Base-by-base conservation (phyloP, 2,329 filamentous ascomycete genomes). In the Penicillium rolfsii region DNA sequence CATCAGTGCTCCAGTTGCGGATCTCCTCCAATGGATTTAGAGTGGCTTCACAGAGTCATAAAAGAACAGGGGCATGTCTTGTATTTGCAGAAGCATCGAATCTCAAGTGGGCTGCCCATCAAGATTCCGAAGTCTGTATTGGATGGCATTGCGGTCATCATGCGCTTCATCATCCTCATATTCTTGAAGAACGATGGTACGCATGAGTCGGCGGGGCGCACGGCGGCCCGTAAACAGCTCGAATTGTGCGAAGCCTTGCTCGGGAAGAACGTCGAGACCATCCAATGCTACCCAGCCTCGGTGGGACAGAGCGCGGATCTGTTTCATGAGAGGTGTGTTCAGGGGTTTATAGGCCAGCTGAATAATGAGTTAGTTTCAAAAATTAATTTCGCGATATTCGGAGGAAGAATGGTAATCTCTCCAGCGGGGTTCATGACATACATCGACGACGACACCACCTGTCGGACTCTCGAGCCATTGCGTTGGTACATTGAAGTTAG, bases 301-400 rank as follows among this genome's bases (percentile, higher is more conserved):
- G 52, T 74, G 71, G 8, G 73, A 75, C 19, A 73, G 65, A 5
- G 68, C 66, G n/a, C 75, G 73, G 22, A 76, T 75, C 61, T 76
- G 74, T 53, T 71, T 71, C 58, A 77, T 73, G 5, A 78, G 64
- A 7, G 72, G 73, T 2, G 76, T 77, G 45, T 76, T 73, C 28
- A 76, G 71, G 16, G 75, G 74, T 70, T 77, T 78, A 59, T 78
- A 78, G 19, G 76, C 75, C 57, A 79, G 61, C 76, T 78, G 54
- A 28, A 59, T 36, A 26, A 22, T 2, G 12, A 16, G n/a, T 30
- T 26, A 62, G 40, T 46, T 48, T 57, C 48, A 43, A 4, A 30
- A 11, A 48, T 50, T 8, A 16, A 45, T 33, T 12, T 46, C 40
- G 30, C 16, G 41, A 35, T 19, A 22, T 8, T 1, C 3, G 3